A percentile compares a stretch with the other conserved stretches of the same genome.
Evolutionary conservation across 306 rosid species (phyloP).

Genomic region (Coriaria nepalensis): DNA sequence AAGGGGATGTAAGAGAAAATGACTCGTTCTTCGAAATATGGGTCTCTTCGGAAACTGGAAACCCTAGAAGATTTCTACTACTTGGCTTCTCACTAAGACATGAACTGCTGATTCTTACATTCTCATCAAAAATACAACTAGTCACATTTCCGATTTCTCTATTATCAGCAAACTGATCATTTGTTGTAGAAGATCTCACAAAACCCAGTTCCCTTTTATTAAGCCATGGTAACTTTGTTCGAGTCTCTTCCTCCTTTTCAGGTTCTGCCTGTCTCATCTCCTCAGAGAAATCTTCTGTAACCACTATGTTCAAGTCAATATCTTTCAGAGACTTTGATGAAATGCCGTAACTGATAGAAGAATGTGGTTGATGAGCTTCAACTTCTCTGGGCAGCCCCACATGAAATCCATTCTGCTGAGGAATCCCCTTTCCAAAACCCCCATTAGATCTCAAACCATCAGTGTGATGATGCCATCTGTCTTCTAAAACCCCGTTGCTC

Average conservation of each 20-base stretch:
- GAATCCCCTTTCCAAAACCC: background rate
- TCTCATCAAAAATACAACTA: conserved; percentile 1
- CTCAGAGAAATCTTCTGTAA: background rate
- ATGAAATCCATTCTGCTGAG: background rate
- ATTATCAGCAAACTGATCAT: background rate
- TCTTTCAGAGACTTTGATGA: background rate
- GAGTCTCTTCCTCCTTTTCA: background rate
- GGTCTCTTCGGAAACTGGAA: conserved; percentile 49
- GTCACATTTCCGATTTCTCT: background rate
- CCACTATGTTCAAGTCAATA: background rate
- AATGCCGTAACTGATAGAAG: conserved; percentile 1
- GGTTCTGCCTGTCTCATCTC: background rate
- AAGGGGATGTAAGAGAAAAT: conserved; percentile 25
- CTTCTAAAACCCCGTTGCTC: conserved; percentile 43
- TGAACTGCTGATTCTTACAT: too few species aligned
- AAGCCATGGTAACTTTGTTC: conserved; percentile 10
- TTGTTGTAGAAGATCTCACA: conserved; percentile 1
- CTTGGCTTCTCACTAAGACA: background rate
- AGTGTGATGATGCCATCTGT: conserved; percentile 12
- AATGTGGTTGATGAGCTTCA: conserved; percentile 1
- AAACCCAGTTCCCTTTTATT: background rate
- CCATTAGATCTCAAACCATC: background rate
- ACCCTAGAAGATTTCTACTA: conserved; percentile 44
- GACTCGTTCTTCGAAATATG: conserved; percentile 39
- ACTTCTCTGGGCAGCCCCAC: background rate